phyloP scores from a whole-genome alignment of 2,329 filamentous ascomycete species.

The Aspergillus calidoustus region DNA sequence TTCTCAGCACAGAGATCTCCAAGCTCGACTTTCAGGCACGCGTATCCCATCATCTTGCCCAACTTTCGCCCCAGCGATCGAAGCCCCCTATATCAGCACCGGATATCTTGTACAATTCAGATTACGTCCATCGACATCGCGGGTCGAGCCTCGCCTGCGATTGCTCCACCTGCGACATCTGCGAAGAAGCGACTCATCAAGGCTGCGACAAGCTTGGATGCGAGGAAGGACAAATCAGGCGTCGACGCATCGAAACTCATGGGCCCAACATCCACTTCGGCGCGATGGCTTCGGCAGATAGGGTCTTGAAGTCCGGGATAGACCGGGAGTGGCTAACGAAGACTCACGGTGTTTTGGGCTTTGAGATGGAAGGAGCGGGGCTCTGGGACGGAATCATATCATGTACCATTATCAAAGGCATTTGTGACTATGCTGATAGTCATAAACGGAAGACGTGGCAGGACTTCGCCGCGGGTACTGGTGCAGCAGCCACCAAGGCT shows the following conservation, averaged over 20 bases:
- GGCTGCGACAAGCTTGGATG: constrained; percentile 6
- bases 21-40: neutral
- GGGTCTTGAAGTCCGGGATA: constrained; percentile 17
- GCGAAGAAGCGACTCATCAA: constrained; percentile 1
- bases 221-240: neutral
- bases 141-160: neutral
- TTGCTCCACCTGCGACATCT: constrained; percentile 10
- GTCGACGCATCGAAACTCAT: neutral
- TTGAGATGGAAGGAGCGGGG: constrained; percentile 20
- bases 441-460: constrained; percentile 27
- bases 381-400: neutral
- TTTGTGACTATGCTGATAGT: constrained; percentile 26
- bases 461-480: constrained; percentile 19
- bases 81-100: neutral
- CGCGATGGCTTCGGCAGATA: constrained; percentile 16
- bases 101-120: neutral
- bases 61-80: neutral
- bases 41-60: neutral
- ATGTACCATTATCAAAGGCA: constrained; percentile 13
- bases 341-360: constrained; percentile 16
- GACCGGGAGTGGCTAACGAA: constrained; percentile 9
- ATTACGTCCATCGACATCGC: constrained; percentile 15
- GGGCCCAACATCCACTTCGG: constrained; percentile 9
- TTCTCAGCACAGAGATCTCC: neutral
- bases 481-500: constrained; percentile 6